Evolutionary conservation across 176 grass and related monocot genomes (phyloP).

Genomic region (Bothriochloa decipiens): DNA sequence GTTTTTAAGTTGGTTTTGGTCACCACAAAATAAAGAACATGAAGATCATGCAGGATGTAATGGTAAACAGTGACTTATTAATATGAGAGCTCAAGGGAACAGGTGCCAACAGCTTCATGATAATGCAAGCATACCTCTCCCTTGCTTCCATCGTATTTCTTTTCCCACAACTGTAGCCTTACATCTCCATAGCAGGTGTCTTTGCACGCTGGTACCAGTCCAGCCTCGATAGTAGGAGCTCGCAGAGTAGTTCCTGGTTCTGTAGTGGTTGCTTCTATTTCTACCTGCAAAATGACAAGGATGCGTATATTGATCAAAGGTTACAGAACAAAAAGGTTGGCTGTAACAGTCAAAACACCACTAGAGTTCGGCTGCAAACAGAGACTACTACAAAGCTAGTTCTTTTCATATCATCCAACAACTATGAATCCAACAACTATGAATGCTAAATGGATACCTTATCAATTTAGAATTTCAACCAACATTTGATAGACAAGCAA

Average conservation of each 20-base stretch:
- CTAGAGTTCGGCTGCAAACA: background rate
- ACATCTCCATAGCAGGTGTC: constrained; percentile 93
- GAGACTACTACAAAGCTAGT: background rate
- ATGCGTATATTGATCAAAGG: constrained; percentile 11
- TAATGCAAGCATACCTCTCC: constrained; percentile 58
- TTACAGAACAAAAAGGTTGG: background rate
- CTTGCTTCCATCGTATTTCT: constrained; percentile 58
- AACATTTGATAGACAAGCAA: constrained; percentile 14
- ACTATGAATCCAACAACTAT: constrained; percentile 23
- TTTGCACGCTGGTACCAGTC: constrained; percentile 82
- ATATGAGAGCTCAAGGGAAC: background rate
- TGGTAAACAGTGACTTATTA: background rate
- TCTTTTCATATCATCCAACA: constrained; percentile 2
- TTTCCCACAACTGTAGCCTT: constrained; percentile 82
- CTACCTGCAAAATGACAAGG: constrained; percentile 52
- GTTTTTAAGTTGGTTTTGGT: background rate
- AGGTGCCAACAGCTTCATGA: background rate
- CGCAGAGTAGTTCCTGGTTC: constrained; percentile 73
- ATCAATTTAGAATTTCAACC: background rate
- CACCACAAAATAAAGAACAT: background rate
- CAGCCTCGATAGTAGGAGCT: constrained; percentile 84
- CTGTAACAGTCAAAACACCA: background rate
- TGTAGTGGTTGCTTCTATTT: constrained; percentile 74
- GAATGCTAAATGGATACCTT: constrained; percentile 6
- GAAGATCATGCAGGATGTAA: background rate